Evolutionary conservation across 2,329 filamentous ascomycete genomes (phyloP), one percentile per base, ranked within the genome.

Genomic region (Aspergillus pseudoterreus): DNA sequence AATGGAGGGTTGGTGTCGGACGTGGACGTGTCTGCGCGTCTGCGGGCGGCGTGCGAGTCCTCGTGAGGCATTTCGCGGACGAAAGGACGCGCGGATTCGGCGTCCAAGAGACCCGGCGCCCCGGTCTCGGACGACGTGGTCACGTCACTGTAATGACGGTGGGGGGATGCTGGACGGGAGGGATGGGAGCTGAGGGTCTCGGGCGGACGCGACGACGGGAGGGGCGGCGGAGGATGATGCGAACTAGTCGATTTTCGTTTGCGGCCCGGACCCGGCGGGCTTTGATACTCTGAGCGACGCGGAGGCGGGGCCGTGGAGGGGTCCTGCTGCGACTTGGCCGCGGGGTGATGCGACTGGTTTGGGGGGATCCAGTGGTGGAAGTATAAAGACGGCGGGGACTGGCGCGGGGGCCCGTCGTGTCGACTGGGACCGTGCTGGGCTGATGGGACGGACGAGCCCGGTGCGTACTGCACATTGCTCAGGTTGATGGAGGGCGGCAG

Each of bases 311-410:
- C 73, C 61, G 70, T 65, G 47, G 70, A 71, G 60, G 69, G 74
- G 55, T 75, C 70, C 69, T 75, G 75, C 75, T 81, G 71, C 77
- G 83, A 84, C 47, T 83, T 86, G 83, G 86, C 85, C 75, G 87
- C 86, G 64, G 88, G 86, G 56, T 87, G 86, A 67, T 87, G 85
- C 53, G 81, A 79, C 57, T 70, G 88, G 81, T 56, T 81, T 12
- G 91, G 91, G 43, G 91, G 91, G 53, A 92, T 88, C 90, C 91
- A 96, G 67, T 95, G 90, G 66, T 95, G 90, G 68, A 96, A 96
- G 70, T 90, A 94, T 44, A 95, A 88, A 19, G 86, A 87, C 0
- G 87, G 84, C 38, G 87, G 89, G 15, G 83, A 80, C 57, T 85
- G 78, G 42, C 82, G 72, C 43, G 84, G 82, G 59, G 87, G 59